Evolutionary conservation across 2,329 filamentous ascomycete genomes (phyloP).

Genomic region (Alternaria brassicae): DNA sequence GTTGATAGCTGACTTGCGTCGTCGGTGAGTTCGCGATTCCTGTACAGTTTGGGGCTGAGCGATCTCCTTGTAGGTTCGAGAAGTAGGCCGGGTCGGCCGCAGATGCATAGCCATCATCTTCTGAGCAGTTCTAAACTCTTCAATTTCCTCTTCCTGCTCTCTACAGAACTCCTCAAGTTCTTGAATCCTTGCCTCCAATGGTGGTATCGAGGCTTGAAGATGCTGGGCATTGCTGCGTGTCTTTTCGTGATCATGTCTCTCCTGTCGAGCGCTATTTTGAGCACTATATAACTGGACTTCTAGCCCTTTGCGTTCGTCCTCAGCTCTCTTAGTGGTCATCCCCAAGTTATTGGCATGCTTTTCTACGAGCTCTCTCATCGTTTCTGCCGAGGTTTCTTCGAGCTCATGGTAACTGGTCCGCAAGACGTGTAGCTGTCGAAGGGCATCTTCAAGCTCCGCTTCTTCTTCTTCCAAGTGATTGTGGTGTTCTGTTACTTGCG

Average conservation of each 20-base stretch:
- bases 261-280: conserved; percentile 6
- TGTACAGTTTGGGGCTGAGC: conserved; percentile 17
- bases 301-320: conserved; percentile 24
- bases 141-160: conserved; percentile 41
- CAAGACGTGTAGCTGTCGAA: conserved; percentile 24
- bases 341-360: conserved; percentile 29
- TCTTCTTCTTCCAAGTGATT: conserved; percentile 27
- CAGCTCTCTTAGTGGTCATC: conserved; percentile 18
- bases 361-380: conserved; percentile 22
- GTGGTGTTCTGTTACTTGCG: conserved; percentile 26
- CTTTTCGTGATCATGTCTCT: conserved; percentile 21
- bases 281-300: conserved; percentile 27
- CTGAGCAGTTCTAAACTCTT: conserved; percentile 34
- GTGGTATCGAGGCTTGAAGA: conserved; percentile 25
- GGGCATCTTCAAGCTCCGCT: conserved; percentile 23
- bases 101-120: conserved; percentile 39
- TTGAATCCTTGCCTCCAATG: conserved; percentile 30
- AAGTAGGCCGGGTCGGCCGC: conserved; percentile 16
- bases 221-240: conserved; percentile 22
- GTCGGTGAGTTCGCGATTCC: conserved; percentile 28
- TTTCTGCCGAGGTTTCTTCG: conserved; percentile 26
- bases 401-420: conserved; percentile 30
- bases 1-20: conserved; percentile 31
- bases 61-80: conserved; percentile 21
- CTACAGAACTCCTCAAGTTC: conserved; percentile 36